These are phyloP conservation scores for Yarrowia alimentaria DNA, from an alignment of 805 yeast genomes.

Conservation along the genomic window DNA sequence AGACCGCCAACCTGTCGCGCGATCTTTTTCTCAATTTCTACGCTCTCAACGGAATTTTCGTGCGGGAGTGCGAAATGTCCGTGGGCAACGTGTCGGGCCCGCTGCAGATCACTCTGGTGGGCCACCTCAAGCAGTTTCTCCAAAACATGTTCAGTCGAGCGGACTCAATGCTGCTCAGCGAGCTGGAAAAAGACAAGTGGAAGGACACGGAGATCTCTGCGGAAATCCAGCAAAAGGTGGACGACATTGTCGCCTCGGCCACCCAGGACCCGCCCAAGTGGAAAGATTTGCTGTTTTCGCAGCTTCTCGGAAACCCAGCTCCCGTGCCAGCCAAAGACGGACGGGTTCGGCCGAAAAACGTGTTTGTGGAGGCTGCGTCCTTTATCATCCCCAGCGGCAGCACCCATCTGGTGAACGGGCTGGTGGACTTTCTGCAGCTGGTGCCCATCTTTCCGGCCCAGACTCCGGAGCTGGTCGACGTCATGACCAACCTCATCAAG, in stretches of 20 bases:
- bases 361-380: slow-evolving; percentile 52
- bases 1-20: slow-evolving; percentile 56
- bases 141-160: slow-evolving; percentile 54
- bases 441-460: slow-evolving; percentile 54
- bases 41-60: slow-evolving; percentile 62
- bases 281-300: slow-evolving; percentile 41
- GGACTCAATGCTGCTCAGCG: slow-evolving; percentile 47
- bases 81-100: slow-evolving; percentile 64
- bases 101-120: slow-evolving; percentile 64
- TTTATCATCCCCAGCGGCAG: slow-evolving; percentile 58
- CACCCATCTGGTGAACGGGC: slow-evolving; percentile 42
- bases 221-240: slow-evolving; percentile 50
- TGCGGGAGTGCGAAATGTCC: slow-evolving; percentile 79
- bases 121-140: slow-evolving; percentile 62
- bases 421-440: slow-evolving; percentile 57
- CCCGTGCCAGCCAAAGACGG: slow-evolving; percentile 38
- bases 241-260: slow-evolving; percentile 51
- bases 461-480: slow-evolving; percentile 33
- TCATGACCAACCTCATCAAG: slow-evolving; percentile 48
- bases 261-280: slow-evolving; percentile 51
- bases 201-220: slow-evolving; percentile 60
- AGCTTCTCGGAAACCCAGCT: slow-evolving; percentile 27
- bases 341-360: slow-evolving; percentile 34
- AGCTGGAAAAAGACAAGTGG: slow-evolving; percentile 75
- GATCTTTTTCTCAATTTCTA: slow-evolving; percentile 67